phyloP scores from a whole-genome alignment of 2,329 filamentous ascomycete genomes.

The Delphinella strobiligena region DNA sequence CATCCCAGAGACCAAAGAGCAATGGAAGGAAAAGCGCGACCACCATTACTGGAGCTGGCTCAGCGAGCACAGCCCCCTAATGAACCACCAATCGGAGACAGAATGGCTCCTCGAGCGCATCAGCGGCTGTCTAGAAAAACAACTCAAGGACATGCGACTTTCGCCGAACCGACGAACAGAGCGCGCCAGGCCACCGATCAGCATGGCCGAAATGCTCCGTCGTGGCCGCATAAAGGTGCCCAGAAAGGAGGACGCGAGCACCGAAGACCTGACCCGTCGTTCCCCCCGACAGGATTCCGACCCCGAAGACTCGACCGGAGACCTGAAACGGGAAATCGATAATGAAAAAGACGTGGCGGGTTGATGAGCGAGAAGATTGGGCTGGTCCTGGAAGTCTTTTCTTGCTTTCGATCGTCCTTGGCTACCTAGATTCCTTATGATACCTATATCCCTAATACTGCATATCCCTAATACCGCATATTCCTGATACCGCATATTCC shows the following conservation, averaged over 20 bases:
- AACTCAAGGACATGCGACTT: conserved; percentile 25
- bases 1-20: conserved; percentile 10
- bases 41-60: conserved; percentile 56
- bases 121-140: conserved; percentile 42
- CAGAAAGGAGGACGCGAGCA: neutral
- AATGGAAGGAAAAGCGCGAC: conserved; percentile 9
- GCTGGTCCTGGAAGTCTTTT: too few species aligned
- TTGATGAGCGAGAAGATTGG: too few species aligned
- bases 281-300: neutral
- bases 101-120: conserved; percentile 63
- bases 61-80: conserved; percentile 54
- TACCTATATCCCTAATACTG: too few species aligned
- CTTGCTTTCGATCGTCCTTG: too few species aligned
- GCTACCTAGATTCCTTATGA: too few species aligned
- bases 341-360: too few species aligned
- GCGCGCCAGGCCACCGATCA: conserved; percentile 17
- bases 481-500: too few species aligned
- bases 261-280: too few species aligned
- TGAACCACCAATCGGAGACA: conserved; percentile 55
- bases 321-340: neutral
- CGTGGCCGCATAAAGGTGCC: conserved; percentile 1
- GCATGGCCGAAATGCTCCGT: conserved; percentile 14
- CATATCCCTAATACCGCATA: too few species aligned
- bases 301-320: neutral
- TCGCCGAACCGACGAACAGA: conserved; percentile 16